Conservation (phyloP, 176 grass and related monocot genomes). For the Sorghum bicolor region Sorghum_bicolor_NCBIv3 NC_012878.2:6608501-6609000, state of each 20-base stretch:
- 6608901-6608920: not conserved
- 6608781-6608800: not conserved
- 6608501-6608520: too few relatives aligned
- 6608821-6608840: not conserved
- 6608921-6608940: not conserved
- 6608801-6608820: not conserved
- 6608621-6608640: too few relatives aligned
- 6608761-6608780: not conserved
- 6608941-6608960: not conserved
- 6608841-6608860: not conserved
- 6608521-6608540: too few relatives aligned
- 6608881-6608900: not conserved
- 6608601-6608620: too few relatives aligned
- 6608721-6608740: not conserved
- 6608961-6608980: not conserved
- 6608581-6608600: too few relatives aligned
- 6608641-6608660: too few relatives aligned
- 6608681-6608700: too few relatives aligned
- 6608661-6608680: too few relatives aligned
- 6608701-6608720: too few relatives aligned
- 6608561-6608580: too few relatives aligned
- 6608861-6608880: not conserved
- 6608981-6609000: too few relatives aligned
- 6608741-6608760: not conserved
- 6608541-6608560: too few relatives aligned